phyloP scores from a whole-genome alignment of 2,329 filamentous ascomycete species.

The Sarocladium strictum region DNA sequence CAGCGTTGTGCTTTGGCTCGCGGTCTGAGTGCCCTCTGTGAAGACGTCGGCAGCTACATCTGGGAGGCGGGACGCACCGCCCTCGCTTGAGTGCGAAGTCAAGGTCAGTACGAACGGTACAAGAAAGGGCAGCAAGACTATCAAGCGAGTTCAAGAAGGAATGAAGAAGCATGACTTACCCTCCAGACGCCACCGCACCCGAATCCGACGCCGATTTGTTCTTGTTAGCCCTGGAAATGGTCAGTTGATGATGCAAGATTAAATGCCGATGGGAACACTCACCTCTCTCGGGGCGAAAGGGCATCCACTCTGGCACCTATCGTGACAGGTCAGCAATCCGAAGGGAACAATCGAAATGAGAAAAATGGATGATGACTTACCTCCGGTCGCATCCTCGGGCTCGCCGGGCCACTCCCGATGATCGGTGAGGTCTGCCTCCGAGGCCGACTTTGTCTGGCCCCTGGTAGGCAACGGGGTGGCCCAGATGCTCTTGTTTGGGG shows the following conservation, averaged over 20 bases:
- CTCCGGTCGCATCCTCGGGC: background rate
- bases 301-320: background rate
- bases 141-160: background rate
- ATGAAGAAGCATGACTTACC: background rate
- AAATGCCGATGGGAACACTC: background rate
- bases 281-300: constrained; percentile 6
- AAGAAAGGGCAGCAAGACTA: too few relatives aligned
- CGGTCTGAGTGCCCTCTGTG: too few relatives aligned
- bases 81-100: too few relatives aligned
- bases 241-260: background rate
- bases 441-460: background rate
- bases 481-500: background rate
- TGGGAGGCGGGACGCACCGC: background rate
- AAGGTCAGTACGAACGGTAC: too few relatives aligned
- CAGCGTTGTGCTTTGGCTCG: too few relatives aligned
- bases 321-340: background rate
- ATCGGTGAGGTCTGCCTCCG: background rate
- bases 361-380: background rate
- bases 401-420: background rate
- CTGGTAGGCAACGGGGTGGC: background rate
- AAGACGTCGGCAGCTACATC: background rate
- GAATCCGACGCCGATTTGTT: constrained; percentile 2
- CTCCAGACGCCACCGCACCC: background rate
- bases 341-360: background rate
- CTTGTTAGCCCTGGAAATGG: background rate